A percentile compares a stretch with the other conserved stretches of the same genome.
Conservation (phyloP, 108 stramenopile genomes). For the Bacterosira constricta region DNA sequence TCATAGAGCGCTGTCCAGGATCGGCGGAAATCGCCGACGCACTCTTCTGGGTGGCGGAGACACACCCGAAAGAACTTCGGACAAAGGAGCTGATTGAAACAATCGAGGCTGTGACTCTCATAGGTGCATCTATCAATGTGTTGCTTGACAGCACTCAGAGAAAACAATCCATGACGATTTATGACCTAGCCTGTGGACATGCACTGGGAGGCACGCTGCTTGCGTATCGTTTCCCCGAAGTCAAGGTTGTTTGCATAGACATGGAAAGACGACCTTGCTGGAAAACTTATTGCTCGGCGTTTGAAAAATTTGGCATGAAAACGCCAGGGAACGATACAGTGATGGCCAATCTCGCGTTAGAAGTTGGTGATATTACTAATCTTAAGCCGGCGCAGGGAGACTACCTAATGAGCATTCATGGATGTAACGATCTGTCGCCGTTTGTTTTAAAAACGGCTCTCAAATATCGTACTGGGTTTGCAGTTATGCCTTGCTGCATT, state of each 20-base stretch:
- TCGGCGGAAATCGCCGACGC: conserved; percentile 8
- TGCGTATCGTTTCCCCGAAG: conserved; percentile 7
- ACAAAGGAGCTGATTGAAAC: conserved; percentile 16
- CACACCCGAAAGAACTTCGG: background rate
- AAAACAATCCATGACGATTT: conserved; percentile 7
- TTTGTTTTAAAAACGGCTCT: conserved; percentile 9
- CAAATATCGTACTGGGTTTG: background rate
- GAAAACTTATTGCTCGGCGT: conserved; percentile 8
- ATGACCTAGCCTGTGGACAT: conserved; percentile 17
- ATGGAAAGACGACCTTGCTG: conserved; percentile 15
- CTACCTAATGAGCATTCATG: conserved; percentile 19
- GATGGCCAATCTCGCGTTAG: conserved; percentile 12
- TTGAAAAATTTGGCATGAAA: conserved; percentile 23
- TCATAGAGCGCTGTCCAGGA: conserved; percentile 12
- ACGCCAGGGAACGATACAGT: conserved; percentile 13
- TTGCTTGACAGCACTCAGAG: conserved; percentile 2
- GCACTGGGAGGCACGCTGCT: background rate
- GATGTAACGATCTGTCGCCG: conserved; percentile 20
- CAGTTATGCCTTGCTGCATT: conserved; percentile 19
- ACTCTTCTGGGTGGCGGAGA: conserved; percentile 11
- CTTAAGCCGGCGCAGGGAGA: conserved; percentile 12
- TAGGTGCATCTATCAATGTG: conserved; percentile 16
- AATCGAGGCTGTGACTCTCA: conserved; percentile 12
- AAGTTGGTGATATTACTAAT: conserved; percentile 10
- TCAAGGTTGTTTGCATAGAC: conserved; percentile 15